Evolutionary conservation across 768 basidiomycete genomes (phyloP), one percentile per base, ranked within the genome.

Genomic region (Antrodiella citrinella): DNA sequence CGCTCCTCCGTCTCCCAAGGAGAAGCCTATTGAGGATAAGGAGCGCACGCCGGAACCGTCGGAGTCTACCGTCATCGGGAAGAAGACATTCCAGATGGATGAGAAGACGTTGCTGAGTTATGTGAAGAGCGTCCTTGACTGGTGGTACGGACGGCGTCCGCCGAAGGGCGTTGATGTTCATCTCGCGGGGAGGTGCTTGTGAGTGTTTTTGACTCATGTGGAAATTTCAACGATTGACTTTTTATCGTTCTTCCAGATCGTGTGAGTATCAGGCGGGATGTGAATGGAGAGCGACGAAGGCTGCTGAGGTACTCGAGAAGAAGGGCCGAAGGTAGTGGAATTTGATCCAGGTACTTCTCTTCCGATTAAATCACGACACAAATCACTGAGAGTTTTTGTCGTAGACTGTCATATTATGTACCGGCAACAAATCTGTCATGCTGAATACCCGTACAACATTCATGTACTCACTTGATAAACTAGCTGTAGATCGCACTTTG

Each of bases 201-300:
- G 63, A 67, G 84, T 75, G 15, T 20, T 44, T 19, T 42, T 10
- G 47, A 1, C 49, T 45, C 49, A 35, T 23, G 19, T 23, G 39
- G 44, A 21, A 22, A 23, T 39, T n/a, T 45, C 25, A 11, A 45
- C 2, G 4, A 18, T 13, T 22, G 24, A 47, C 22, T 52, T 22
- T 49, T 15, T 7, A 43, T 18, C 15, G 7, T 9, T 13, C 24
- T 11, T 44, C 3, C 47, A 85, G 84, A 43, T 71, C 74, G 12
- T 92, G 89, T 59, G 88, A 91, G 65, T 92, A 90, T 60, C 66
- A 67, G 25, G 67, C 73, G 2, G 81, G 78, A 11, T 93, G 91
- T 59, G 91, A 93, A 67, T 93, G 90, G 90, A 72, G 88, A 54
- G 70, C 69, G 44, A 50, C 55, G 42, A 73, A 71, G 54, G 81